Base-by-base conservation (phyloP, 2,329 filamentous ascomycete species). In the Fusarium cicatricum region DNA sequence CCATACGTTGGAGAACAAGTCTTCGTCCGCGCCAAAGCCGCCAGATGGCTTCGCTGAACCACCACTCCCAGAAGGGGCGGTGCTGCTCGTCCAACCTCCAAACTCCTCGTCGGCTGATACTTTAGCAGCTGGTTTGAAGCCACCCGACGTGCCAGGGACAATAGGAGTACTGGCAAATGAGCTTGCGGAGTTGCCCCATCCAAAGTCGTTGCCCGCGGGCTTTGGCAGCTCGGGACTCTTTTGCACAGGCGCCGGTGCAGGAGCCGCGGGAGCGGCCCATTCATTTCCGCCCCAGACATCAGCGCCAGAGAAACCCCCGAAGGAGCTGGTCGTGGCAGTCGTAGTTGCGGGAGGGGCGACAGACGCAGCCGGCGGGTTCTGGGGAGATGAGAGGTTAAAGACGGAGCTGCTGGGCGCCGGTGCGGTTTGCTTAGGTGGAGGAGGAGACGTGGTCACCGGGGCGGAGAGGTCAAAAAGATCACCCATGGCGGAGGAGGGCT, bases 1-100 rank as follows among this genome's bases (percentile, higher is more conserved):
- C 94, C 94, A 98, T 43, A 98, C 94, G 75, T 98, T 98, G 28
- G 90, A 92, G 76, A 98, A 98, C 69, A 98, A 74, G 77, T 98
- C 94, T 64, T 97, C 94, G 49, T 85, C 87, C 47, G 82, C 85
- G 16, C 84, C 87, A 64, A 88, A 85, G 12, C 84, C 84, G 17
- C 81, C 77, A 21, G 82, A 77, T 29, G 87, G 78, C 75, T 90
- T 76, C 12, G 75, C 71, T 19, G 74, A 74, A 42, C 73, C 74
- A 37, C 72, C 72, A 16, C 78, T 70, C 28, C 75, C 71, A 1
- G 75, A 71, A 9, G 80, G 77, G 32, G 80, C 66, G 65, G 83
- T 69, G 84, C 88, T 78, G 82, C 91, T 96, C 41, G 91, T 87
- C 94, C 94, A 98, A 11, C 94, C 93, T 16, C 94, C 94, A 78